Conservation (phyloP, 2,329 filamentous ascomycete species). For the Ascocoryne sarcoides region DNA sequence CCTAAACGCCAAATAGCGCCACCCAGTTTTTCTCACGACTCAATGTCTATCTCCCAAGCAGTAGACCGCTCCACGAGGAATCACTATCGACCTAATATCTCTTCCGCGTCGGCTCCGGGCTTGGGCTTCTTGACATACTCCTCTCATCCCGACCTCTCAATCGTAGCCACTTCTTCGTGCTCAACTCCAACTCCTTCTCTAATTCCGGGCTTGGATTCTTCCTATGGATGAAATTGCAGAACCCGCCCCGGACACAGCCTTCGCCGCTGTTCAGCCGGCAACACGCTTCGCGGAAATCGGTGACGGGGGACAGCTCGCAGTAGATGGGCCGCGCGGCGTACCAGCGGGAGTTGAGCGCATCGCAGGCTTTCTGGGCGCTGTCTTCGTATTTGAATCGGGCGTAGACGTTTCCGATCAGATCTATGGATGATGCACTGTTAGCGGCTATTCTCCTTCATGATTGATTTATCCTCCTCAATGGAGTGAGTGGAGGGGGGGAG, state of each 20-base stretch:
- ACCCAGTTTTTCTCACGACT: too few relatives aligned
- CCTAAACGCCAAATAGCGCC: too few relatives aligned
- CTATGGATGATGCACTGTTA: conserved; percentile 38
- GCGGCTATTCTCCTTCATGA: background rate
- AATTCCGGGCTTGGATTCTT: conserved; percentile 89
- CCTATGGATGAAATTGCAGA: conserved; percentile 98
- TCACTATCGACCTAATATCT: conserved; percentile 43
- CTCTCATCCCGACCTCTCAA: conserved; percentile 73
- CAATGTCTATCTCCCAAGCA: too few relatives aligned
- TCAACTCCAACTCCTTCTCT: conserved; percentile 76
- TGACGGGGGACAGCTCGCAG: conserved; percentile 93
- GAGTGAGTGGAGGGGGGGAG: background rate
- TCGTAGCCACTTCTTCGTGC: conserved; percentile 95
- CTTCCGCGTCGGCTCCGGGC: conserved; percentile 72
- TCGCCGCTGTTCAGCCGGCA: conserved; percentile 91
- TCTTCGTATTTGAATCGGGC: conserved; percentile 99
- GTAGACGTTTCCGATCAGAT: conserved; percentile 98
- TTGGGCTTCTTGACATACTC: conserved; percentile 74
- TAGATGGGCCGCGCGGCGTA: conserved; percentile 96
- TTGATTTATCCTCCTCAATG: too few relatives aligned
- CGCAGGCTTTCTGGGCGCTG: conserved; percentile 84
- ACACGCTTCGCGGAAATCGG: conserved; percentile 96
- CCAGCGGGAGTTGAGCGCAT: conserved; percentile 89
- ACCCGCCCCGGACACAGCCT: conserved; percentile 89
- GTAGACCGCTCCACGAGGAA: too few relatives aligned